Conservation (phyloP, 2,329 filamentous ascomycete species). For the Aspergillus vadensis region DNA sequence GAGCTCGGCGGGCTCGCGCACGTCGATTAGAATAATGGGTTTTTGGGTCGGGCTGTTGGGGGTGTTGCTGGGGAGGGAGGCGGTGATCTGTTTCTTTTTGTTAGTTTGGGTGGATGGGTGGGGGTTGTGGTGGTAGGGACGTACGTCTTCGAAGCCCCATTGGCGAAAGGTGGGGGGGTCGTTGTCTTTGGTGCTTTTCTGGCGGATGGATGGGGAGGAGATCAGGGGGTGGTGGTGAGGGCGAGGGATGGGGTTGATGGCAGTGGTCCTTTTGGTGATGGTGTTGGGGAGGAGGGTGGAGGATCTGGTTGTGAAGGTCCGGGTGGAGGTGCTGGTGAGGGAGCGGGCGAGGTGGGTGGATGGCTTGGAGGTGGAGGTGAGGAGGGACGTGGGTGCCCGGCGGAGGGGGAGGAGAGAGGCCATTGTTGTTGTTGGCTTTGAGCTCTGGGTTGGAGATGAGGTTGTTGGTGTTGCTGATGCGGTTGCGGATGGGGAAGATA, state of each 20-base stretch:
- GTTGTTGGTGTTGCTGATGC: neutral
- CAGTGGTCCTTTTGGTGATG: neutral
- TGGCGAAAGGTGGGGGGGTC: conserved; percentile 20
- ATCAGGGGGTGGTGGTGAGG: neutral
- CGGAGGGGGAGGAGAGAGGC: conserved; percentile 14
- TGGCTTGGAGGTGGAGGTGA: conserved; percentile 1
- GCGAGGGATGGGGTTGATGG: neutral
- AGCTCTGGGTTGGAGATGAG: neutral
- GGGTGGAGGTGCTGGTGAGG: neutral
- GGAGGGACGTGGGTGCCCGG: conserved; percentile 8
- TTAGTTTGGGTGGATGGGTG: neutral
- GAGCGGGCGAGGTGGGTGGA: neutral
- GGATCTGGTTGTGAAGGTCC: neutral
- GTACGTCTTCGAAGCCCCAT: conserved; percentile 43
- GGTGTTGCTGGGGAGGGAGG: conserved; percentile 33
- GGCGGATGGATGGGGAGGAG: conserved; percentile 15
- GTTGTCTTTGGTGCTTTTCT: conserved; percentile 17
- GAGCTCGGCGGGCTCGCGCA: conserved; percentile 53
- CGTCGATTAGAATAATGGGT: conserved; percentile 46
- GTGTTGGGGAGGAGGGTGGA: neutral
- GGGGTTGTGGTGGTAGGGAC: neutral
- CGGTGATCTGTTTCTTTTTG: conserved; percentile 35
- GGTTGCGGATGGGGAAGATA: neutral
- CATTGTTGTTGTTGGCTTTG: conserved; percentile 10
- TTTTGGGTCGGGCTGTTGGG: conserved; percentile 24